Evolutionary conservation across 441 rosid genomes (phyloP).

Genomic region (Eutrema salsugineum): DNA sequence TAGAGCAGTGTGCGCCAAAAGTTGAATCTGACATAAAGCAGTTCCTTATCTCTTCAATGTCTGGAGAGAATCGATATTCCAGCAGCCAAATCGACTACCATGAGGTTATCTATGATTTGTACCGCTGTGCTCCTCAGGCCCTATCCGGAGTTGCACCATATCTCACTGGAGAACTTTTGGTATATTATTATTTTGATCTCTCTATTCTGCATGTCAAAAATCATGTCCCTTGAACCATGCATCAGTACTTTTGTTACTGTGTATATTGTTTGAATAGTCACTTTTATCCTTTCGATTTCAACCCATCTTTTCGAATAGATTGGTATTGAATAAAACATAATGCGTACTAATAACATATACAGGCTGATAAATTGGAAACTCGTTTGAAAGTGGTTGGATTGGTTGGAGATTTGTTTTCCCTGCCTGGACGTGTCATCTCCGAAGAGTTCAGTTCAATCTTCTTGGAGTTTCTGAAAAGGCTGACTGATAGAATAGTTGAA

Average conservation of each 20-base stretch:
- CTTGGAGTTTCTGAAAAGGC: constrained; percentile 92
- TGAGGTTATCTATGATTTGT: constrained; percentile 87
- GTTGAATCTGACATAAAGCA: constrained; percentile 93
- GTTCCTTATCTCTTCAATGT: constrained; percentile 86
- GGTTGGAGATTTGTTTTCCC: constrained; percentile 90
- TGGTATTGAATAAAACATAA: constrained; percentile 2
- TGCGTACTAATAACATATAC: constrained; percentile 32
- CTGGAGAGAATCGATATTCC: constrained; percentile 66
- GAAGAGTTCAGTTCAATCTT: constrained; percentile 88
- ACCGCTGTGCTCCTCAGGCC: constrained; percentile 86
- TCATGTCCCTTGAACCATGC: constrained; percentile 11
- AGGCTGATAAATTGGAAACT: constrained; percentile 91
- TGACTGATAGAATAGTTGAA: constrained; percentile 89
- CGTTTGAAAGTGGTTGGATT: constrained; percentile 89
- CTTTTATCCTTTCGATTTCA: neutral
- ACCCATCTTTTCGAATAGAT: constrained; percentile 8
- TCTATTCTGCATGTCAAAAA: neutral
- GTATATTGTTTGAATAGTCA: constrained; percentile 1
- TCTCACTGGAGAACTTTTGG: constrained; percentile 99
- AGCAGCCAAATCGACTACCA: constrained; percentile 79
- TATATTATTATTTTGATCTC: constrained; percentile 35
- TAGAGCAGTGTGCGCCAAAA: constrained; percentile 83
- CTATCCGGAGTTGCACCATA: constrained; percentile 86
- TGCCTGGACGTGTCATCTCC: constrained; percentile 57
- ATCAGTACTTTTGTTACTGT: neutral